Evolutionary conservation across 164 flowering plant species (phyloP), one percentile per base, ranked within the genome.

Genomic region (Vitis rotundifolia): DNA sequence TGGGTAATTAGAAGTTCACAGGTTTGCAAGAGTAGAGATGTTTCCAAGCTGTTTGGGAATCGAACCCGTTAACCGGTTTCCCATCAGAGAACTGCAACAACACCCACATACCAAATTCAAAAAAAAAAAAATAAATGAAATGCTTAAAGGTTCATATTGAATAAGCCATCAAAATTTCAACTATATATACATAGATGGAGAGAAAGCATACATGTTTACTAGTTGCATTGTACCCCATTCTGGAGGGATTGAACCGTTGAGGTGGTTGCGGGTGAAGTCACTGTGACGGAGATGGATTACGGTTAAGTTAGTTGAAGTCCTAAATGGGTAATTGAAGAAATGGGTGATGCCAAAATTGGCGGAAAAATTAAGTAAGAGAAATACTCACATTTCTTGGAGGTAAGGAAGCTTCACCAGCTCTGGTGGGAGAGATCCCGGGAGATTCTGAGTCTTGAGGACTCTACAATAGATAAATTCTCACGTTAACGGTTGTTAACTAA

Each of bases 11-110:
- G 12, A 50, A 68, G 6, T 65, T 78, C 73, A 88, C 90, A 82
- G 62, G 12, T 71, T 59, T 63, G 18, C 44, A 28, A 93, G 89
- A 62, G 90, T 81, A 61, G 68, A 68, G 70, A 93, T 85, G 69
- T 82, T 84, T 61, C 84, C 91, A 48, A 90, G 12, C 65, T 86
- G 92, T 68, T 66, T 80, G 2, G 95, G 97, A 47, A 93, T 82
- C 1, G 87, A 19, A 67, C 97, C 98, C 0, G 88, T 78, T 29
- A 93, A 49, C 9, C 91, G 88, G 70, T 93, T 93, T 57, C 82
- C 90, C n/a, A 77, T 13, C 12, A 93, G 75, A 26, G 87, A 78
- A 53, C 97, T 91, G 84, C 79, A 76, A 13, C 44, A 31, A 31
- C 44, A 54, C 29, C 8, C n/a, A n/a, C 37, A 12, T n/a, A 12